Percentiles rank a stretch among this genome's conserved stretches.
These are phyloP conservation scores for Kickxella alabastrina DNA, from an alignment of 192 early-diverging fungal species.

Conservation along the genomic window DNA sequence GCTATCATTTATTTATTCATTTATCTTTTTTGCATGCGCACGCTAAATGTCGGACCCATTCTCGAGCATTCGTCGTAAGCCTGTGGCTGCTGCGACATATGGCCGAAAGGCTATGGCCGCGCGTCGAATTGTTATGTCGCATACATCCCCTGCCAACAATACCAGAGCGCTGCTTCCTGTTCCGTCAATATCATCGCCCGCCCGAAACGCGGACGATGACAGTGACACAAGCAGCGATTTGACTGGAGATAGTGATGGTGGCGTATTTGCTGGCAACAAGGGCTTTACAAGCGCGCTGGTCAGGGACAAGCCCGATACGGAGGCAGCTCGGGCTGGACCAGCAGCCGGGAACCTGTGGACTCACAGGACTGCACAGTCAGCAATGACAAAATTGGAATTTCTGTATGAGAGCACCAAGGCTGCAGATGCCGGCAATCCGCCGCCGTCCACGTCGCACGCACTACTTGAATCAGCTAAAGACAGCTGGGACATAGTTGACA, in stretches of 20 bases:
- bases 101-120: slow-evolving; percentile 44
- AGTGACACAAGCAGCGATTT: not conserved
- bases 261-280: no score
- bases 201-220: not conserved
- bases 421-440: not conserved
- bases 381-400: slow-evolving; percentile 9
- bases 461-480: slow-evolving; percentile 29
- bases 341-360: no score
- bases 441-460: slow-evolving; percentile 9
- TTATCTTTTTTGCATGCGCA: slow-evolving; percentile 5
- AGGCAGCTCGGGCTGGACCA: no score
- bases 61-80: slow-evolving; percentile 40
- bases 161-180: not conserved
- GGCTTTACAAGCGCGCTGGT: no score
- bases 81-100: slow-evolving; percentile 33
- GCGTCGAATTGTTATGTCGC: slow-evolving; percentile 22
- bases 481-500: slow-evolving; percentile 30
- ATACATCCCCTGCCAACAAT: slow-evolving; percentile 1
- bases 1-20: slow-evolving; percentile 5
- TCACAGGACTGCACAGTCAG: no score
- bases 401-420: slow-evolving; percentile 28
- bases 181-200: not conserved
- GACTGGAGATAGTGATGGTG: no score
- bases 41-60: slow-evolving; percentile 40
- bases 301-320: no score